A percentile compares a stretch with the other conserved stretches of the same genome.
phyloP scores from a whole-genome alignment of 1,139 yeast species.

The Meyerozyma sp. region DNA sequence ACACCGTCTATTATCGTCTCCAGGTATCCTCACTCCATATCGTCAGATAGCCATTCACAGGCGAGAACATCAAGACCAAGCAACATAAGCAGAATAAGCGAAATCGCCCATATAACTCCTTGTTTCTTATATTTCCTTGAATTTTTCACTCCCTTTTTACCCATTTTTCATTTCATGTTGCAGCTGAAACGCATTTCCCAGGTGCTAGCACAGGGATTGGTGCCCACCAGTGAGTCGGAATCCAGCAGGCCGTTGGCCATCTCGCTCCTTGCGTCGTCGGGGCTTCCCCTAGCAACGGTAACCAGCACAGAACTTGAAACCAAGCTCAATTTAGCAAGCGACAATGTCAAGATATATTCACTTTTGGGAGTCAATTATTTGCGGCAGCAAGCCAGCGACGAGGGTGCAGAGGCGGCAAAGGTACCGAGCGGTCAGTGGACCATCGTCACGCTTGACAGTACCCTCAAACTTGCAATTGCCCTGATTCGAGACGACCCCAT shows the following conservation, averaged over 20 bases:
- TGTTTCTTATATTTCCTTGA: background rate
- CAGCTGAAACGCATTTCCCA: conserved; percentile 42
- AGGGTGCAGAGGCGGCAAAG: conserved; percentile 10
- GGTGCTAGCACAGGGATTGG: conserved; percentile 38
- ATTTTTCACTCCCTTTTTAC: background rate
- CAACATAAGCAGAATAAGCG: no score
- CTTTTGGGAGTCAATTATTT: conserved; percentile 37
- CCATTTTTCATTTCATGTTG: conserved; percentile 26
- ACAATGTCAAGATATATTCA: conserved; percentile 42
- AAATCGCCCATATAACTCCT: no score
- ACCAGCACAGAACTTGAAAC: conserved; percentile 11
- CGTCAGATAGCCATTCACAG: no score
- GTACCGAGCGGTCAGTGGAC: conserved; percentile 20
- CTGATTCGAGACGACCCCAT: conserved; percentile 13
- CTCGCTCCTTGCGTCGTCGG: conserved; percentile 38
- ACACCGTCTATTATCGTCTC: background rate
- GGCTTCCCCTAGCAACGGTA: conserved; percentile 39
- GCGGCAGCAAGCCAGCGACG: conserved; percentile 11
- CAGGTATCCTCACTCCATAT: background rate
- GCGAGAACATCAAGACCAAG: no score
- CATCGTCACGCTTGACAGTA: conserved; percentile 27
- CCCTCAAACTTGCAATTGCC: conserved; percentile 24
- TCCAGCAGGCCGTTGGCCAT: conserved; percentile 28
- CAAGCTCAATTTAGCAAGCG: conserved; percentile 21
- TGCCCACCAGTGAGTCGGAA: conserved; percentile 14